Percentiles rank a stretch among this genome's conserved stretches.
phyloP scores from a whole-genome alignment of 2,329 filamentous ascomycete genomes.

The Curvularia verruculosa region DNA sequence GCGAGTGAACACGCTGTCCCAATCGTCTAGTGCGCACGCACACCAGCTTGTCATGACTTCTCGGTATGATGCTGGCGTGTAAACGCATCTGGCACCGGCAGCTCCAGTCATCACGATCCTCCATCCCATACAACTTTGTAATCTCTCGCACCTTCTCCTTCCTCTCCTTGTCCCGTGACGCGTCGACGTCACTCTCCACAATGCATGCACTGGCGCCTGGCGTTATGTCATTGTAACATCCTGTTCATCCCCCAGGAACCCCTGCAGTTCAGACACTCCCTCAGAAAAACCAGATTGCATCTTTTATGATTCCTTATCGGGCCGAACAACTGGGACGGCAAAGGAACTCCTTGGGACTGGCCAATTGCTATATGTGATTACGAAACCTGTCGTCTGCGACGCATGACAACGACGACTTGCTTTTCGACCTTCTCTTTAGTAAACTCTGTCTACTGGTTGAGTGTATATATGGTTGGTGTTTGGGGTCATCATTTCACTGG shows the following conservation, averaged over 20 bases:
- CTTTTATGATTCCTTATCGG: constrained; percentile 21
- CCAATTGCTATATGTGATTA: constrained; percentile 21
- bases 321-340: constrained; percentile 14
- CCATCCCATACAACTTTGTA: constrained; percentile 34
- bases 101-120: constrained; percentile 17
- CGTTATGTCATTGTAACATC: constrained; percentile 34
- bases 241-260: constrained; percentile 22
- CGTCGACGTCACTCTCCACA: constrained; percentile 26
- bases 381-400: constrained; percentile 12
- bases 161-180: constrained; percentile 28
- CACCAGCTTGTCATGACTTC: constrained; percentile 18
- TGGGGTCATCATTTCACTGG: constrained; percentile 25
- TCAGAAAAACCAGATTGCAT: constrained; percentile 20
- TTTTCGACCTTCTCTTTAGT: constrained; percentile 24
- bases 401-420: constrained; percentile 20
- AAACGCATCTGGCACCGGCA: constrained; percentile 12
- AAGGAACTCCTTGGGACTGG: constrained; percentile 10
- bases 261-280: constrained; percentile 10
- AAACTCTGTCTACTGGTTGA: constrained; percentile 23
- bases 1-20: constrained; percentile 25
- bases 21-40: constrained; percentile 10
- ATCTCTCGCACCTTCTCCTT: constrained; percentile 34
- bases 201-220: constrained; percentile 41
- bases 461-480: constrained; percentile 30
- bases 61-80: constrained; percentile 5